Percentiles rank a stretch among this genome's conserved stretches.
These are phyloP conservation scores for Xanthoconium stramineum DNA, from an alignment of 768 basidiomycete genomes.

Conservation along the genomic window DNA sequence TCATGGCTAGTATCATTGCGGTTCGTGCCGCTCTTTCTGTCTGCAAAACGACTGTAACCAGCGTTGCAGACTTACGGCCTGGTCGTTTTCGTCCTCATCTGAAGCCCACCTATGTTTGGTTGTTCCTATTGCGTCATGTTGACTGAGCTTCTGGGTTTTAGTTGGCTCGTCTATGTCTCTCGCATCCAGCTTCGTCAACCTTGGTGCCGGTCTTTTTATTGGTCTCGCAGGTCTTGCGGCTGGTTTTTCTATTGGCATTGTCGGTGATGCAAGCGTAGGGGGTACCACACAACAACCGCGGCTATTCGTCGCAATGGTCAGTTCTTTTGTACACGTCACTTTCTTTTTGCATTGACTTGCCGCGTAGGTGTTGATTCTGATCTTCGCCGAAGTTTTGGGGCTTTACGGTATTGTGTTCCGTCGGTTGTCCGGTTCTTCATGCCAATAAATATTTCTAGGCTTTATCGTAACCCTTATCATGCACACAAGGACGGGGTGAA, in stretches of 20 bases:
- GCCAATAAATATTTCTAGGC: background rate
- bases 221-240: too few relatives aligned
- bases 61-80: conserved; percentile 83
- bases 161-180: too few relatives aligned
- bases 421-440: background rate
- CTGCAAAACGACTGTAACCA: background rate
- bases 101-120: conserved; percentile 53
- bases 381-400: too few relatives aligned
- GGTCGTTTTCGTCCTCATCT: conserved; percentile 67
- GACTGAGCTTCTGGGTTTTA: too few relatives aligned
- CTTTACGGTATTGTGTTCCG: too few relatives aligned
- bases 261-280: conserved; percentile 97
- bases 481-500: conserved; percentile 65
- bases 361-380: too few relatives aligned
- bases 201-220: too few relatives aligned
- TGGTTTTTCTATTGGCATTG: conserved; percentile 69
- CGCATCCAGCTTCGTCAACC: too few relatives aligned
- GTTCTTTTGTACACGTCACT: too few relatives aligned
- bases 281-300: conserved; percentile 99
- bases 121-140: background rate
- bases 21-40: conserved; percentile 48
- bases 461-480: too few relatives aligned
- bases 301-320: too few relatives aligned
- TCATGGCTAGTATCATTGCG: conserved; percentile 72
- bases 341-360: too few relatives aligned